A percentile compares a stretch with the other conserved stretches of the same genome.
These are phyloP conservation scores for Aspergillus hancockii DNA, from an alignment of 495 filamentous ascomycete genomes.

Conservation along the genomic window DNA sequence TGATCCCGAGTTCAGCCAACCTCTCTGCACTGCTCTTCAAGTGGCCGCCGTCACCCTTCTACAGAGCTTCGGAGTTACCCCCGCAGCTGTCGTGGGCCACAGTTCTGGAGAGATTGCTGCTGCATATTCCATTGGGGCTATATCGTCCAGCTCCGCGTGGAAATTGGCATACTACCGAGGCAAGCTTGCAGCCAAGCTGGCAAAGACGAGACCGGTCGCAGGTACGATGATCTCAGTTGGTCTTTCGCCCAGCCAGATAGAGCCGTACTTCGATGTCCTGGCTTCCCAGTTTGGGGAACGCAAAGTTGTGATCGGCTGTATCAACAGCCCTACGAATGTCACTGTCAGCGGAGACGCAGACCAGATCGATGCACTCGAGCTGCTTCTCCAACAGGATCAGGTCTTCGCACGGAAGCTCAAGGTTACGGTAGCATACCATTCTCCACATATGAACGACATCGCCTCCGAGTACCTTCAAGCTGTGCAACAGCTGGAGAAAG, in stretches of 20 bases:
- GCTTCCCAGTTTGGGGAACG: background rate
- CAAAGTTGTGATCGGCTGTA: background rate
- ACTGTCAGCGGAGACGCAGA: background rate
- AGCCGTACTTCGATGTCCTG: background rate
- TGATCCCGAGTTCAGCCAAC: background rate
- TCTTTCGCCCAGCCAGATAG: background rate
- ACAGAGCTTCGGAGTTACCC: slow-evolving; percentile 38
- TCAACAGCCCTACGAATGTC: background rate
- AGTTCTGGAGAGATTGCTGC: slow-evolving; percentile 62
- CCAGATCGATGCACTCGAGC: background rate
- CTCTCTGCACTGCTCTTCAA: slow-evolving; percentile 17
- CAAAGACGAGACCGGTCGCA: slow-evolving; percentile 1
- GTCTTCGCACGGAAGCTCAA: background rate
- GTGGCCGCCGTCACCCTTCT: slow-evolving; percentile 45
- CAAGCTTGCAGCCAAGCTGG: background rate
- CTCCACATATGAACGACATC: background rate
- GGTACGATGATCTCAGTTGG: background rate
- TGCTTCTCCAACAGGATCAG: background rate
- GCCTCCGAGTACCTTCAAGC: background rate
- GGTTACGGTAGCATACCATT: background rate
- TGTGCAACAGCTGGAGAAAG: background rate
- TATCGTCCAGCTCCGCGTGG: background rate
- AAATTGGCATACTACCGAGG: background rate
- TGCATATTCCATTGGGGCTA: slow-evolving; percentile 24
- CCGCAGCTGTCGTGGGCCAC: slow-evolving; percentile 57